Evolutionary conservation across 176 grass and related monocot genomes (phyloP), one percentile per base, ranked within the genome.

Genomic region (Zizania latifolia): DNA sequence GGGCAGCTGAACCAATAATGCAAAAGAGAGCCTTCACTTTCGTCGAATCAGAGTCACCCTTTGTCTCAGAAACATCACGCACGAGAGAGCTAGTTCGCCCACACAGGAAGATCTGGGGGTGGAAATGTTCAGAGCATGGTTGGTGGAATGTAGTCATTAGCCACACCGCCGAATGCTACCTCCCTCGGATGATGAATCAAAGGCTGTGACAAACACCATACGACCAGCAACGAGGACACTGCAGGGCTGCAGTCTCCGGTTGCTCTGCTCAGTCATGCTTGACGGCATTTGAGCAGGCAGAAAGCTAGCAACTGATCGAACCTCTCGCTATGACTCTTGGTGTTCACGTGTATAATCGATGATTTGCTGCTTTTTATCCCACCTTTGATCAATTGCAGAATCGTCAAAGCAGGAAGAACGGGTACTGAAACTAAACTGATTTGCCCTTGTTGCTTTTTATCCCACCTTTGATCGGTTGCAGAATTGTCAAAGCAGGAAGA

Each of bases 131-230:
- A 11, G 53, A 27, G 35, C 29, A 78, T 19, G 7, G 6, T 27
- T 39, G 38, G 72, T 65, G 54, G 48, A 22, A 48, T 83, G 74
- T 21, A 37, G 68, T 62, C 75, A 75, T 44, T 45, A 30, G 43
- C 62, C 86, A 88, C n/a, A n/a, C 80, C 61, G 16, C 31, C 80
- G 43, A 83, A 79, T 83, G 68, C 55, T 51, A 34, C 86, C 80
- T 88, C 69, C 80, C 86, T 83, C 62, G 3, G 80, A 22, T 83
- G n/a, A n/a, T n/a, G 66, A 78, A 76, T 19, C 24, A 33, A 69
- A 41, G 59, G 9, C n/a, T 19, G 32, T 13, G 27, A 54, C 36
- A 6, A 45, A 19, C 62, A 26, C 37, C 51, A 36, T 53, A 11
- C 19, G 33, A 2, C 46, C 19, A 13, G 36, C 22, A 38, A 62